Evolutionary conservation across 176 grass and related monocot species (phyloP).

Genomic region (Leersia perrieri): DNA sequence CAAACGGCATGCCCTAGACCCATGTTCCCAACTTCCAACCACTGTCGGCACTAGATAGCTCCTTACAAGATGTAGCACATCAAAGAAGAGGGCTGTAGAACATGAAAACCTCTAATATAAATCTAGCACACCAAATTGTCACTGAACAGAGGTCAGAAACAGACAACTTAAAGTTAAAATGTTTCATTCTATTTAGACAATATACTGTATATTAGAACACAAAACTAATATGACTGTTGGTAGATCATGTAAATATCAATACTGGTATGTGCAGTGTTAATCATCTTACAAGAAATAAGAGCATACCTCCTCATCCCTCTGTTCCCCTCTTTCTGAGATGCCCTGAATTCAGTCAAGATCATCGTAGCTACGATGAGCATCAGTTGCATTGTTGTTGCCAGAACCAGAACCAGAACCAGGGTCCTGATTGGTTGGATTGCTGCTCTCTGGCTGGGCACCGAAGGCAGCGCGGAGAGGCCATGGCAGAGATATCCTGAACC

Average conservation of each 20-base stretch:
- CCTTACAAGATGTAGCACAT: background rate
- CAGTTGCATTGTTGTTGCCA: constrained; percentile 3
- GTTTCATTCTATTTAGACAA: background rate
- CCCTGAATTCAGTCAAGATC: constrained; percentile 85
- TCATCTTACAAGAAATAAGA: constrained; percentile 14
- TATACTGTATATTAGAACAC: background rate
- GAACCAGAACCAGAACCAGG: constrained; percentile 13
- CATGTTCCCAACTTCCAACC: background rate
- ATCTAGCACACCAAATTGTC: background rate
- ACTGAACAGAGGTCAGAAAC: background rate
- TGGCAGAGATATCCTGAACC: constrained; percentile 95
- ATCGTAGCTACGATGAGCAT: constrained; percentile 42
- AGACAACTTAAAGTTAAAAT: background rate
- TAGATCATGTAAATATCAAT: background rate
- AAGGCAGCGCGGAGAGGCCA: constrained; percentile 54
- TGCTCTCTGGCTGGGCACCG: constrained; percentile 33
- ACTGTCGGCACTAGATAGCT: no score
- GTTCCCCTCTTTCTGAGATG: background rate
- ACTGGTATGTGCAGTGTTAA: background rate
- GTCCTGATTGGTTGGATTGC: constrained; percentile 32
- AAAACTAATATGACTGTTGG: background rate
- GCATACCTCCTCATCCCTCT: constrained; percentile 38
- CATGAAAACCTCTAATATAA: background rate
- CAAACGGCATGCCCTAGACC: background rate
- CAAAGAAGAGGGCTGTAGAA: background rate